A percentile compares a stretch with the other conserved stretches of the same genome.
Conservation (phyloP, 164 flowering plant species). For the grape (Vitis vinifera) region ASM3070453v1 NC_081810.1:18438501-18439000, state of each 20-base stretch:
- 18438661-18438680: neutral
- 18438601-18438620: neutral
- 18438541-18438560: neutral
- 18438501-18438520: neutral
- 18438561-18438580: neutral
- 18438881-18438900: slow-evolving; percentile 26
- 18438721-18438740: neutral
- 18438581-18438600: neutral
- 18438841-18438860: slow-evolving; percentile 36
- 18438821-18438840: slow-evolving; percentile 38
- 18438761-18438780: neutral
- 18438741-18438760: neutral
- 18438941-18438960: slow-evolving; percentile 42
- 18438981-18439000: slow-evolving; percentile 48
- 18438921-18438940: slow-evolving; percentile 30
- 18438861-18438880: slow-evolving; percentile 30
- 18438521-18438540: slow-evolving; percentile 3
- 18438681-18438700: neutral
- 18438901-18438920: slow-evolving; percentile 40
- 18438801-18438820: slow-evolving; percentile 25
- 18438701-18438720: neutral
- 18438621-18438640: neutral
- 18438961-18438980: slow-evolving; percentile 55
- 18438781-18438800: slow-evolving; percentile 49
- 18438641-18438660: neutral